phyloP scores from a whole-genome alignment of 768 basidiomycete species.

The Strobilomyces confusus region DNA sequence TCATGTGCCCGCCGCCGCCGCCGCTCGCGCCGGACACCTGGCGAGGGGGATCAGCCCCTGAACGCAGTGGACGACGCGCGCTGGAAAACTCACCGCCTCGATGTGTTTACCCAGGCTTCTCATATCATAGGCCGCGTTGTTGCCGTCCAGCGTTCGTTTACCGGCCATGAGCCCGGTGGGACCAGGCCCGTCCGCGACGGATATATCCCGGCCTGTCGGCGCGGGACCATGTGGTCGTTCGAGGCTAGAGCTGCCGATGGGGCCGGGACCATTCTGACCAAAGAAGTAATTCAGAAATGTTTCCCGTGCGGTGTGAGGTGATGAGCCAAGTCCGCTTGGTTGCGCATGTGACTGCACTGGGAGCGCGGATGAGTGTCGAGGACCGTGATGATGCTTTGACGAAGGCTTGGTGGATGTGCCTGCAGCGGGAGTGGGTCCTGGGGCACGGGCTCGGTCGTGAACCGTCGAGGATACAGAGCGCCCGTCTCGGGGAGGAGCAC shows the following conservation, averaged over 20 bases:
- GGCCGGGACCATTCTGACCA: slow-evolving; percentile 82
- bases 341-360: slow-evolving; percentile 34
- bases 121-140: slow-evolving; percentile 93
- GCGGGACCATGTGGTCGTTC: slow-evolving; percentile 40
- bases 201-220: slow-evolving; percentile 63
- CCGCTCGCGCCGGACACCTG: slow-evolving; percentile 58
- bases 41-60: slow-evolving; percentile 10
- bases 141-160: slow-evolving; percentile 65
- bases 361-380: slow-evolving; percentile 31
- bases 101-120: slow-evolving; percentile 97
- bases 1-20: slow-evolving; percentile 58
- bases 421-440: slow-evolving; percentile 32
- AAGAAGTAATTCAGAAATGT: slow-evolving; percentile 98
- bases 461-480: slow-evolving; percentile 77
- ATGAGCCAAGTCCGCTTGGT: slow-evolving; percentile 33
- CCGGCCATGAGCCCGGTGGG: slow-evolving; percentile 63
- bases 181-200: slow-evolving; percentile 46
- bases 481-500: slow-evolving; percentile 47
- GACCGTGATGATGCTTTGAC: slow-evolving; percentile 28
- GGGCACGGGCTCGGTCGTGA: slow-evolving; percentile 67
- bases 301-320: slow-evolving; percentile 67
- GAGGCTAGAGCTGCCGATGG: slow-evolving; percentile 52
- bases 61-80: slow-evolving; percentile 2
- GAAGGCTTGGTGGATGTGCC: slow-evolving; percentile 27
- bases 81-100: slow-evolving; percentile 72